phyloP scores from a whole-genome alignment of 495 filamentous ascomycete species.

The Penicillium pulvis region DNA sequence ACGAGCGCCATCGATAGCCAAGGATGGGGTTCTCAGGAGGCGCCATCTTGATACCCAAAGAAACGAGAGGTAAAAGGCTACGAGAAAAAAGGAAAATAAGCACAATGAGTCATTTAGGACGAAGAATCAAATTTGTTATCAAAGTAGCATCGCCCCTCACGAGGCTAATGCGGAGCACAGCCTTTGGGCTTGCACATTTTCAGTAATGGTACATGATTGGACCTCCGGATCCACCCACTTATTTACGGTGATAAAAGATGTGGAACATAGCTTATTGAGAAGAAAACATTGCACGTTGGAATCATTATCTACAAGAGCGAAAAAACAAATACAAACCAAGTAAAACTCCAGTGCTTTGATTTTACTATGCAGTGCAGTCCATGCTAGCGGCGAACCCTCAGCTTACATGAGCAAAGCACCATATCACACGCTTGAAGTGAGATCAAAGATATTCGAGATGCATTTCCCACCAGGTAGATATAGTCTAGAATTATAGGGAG shows the following conservation, averaged over 20 bases:
- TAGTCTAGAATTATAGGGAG: not conserved
- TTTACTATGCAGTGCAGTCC: too few species aligned
- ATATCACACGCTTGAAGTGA: too few species aligned
- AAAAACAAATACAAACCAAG: too few species aligned
- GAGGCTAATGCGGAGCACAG: not conserved
- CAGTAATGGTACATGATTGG: not conserved
- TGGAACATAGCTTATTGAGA: not conserved
- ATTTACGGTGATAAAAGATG: not conserved
- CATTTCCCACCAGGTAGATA: too few species aligned
- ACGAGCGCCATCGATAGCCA: constrained; percentile 6
- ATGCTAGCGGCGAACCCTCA: too few species aligned
- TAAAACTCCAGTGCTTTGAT: too few species aligned
- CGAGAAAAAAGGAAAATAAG: not conserved
- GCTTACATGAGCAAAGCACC: too few species aligned
- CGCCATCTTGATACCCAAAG: not conserved
- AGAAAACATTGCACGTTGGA: too few species aligned
- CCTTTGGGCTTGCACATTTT: not conserved
- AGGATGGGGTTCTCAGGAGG: not conserved
- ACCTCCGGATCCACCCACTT: not conserved
- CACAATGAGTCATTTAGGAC: not conserved
- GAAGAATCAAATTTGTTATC: not conserved
- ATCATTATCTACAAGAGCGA: too few species aligned
- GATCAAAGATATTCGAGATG: too few species aligned
- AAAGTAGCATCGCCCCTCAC: constrained; percentile 1
- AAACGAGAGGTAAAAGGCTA: not conserved